These are phyloP conservation scores for Talaromyces atroroseus DNA, from an alignment of 2,329 filamentous ascomycete genomes.

Conservation along the genomic window DNA sequence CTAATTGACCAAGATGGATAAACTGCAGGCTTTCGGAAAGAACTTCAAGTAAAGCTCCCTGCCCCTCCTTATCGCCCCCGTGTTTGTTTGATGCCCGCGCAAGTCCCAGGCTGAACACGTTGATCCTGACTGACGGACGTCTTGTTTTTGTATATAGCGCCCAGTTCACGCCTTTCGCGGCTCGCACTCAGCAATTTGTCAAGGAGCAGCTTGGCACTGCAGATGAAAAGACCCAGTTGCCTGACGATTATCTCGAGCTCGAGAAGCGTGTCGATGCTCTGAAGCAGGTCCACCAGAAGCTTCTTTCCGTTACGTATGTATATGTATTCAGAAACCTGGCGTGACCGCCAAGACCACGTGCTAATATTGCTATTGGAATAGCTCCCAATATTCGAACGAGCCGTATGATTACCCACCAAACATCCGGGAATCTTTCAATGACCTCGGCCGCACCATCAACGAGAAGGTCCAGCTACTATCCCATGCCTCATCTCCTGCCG, in stretches of 20 bases:
- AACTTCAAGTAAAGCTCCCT: conserved; percentile 56
- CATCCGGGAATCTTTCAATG: conserved; percentile 95
- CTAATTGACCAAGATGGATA: conserved; percentile 51
- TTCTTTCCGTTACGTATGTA: conserved; percentile 78
- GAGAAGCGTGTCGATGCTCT: conserved; percentile 98
- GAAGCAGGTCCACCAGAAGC: conserved; percentile 94
- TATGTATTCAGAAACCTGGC: background rate
- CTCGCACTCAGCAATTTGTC: conserved; percentile 92
- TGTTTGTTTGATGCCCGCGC: background rate
- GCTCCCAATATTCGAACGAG: conserved; percentile 88
- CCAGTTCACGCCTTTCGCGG: conserved; percentile 84
- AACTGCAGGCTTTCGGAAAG: conserved; percentile 65
- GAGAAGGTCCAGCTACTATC: conserved; percentile 93
- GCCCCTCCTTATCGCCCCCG: conserved; percentile 11
- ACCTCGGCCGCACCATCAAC: conserved; percentile 88
- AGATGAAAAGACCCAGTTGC: conserved; percentile 96
- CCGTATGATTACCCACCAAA: conserved; percentile 92
- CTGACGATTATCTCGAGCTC: conserved; percentile 94
- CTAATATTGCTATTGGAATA: conserved; percentile 32
- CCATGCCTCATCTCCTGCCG: conserved; percentile 75
- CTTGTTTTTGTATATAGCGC: conserved; percentile 49
- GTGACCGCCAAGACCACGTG: background rate
- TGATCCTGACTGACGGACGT: conserved; percentile 8
- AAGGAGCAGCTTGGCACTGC: conserved; percentile 95
- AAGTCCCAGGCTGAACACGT: background rate